Evolutionary conservation across 148 eudicot genomes (phyloP).

Genomic region (Diospyros lotus): DNA sequence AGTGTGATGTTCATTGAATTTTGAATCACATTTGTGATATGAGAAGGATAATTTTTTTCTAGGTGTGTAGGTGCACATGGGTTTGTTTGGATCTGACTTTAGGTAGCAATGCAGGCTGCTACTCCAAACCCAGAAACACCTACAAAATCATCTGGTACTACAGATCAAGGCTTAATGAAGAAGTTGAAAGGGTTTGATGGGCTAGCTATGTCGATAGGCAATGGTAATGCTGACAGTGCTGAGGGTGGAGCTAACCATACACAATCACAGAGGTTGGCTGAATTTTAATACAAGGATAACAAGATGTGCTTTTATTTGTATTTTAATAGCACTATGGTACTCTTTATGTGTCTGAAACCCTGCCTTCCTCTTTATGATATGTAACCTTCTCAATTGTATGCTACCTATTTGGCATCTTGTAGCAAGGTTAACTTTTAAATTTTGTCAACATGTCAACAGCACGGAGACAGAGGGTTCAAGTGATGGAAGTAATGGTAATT

Average conservation of each 20-base stretch:
- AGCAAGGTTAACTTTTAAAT: background rate
- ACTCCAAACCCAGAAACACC: conserved; percentile 67
- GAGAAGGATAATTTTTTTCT: background rate
- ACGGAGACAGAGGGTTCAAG: conserved; percentile 83
- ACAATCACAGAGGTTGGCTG: no score
- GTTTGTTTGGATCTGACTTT: conserved; percentile 3
- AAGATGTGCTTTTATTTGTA: background rate
- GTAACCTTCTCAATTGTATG: background rate
- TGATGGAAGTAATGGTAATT: conserved; percentile 79
- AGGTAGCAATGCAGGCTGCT: conserved; percentile 39
- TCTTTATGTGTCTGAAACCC: background rate
- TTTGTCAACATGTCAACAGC: conserved; percentile 36
- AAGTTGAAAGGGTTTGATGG: conserved; percentile 81
- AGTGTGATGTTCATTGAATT: background rate
- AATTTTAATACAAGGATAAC: background rate
- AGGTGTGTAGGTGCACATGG: background rate
- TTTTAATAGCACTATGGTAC: background rate
- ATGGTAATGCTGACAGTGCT: conserved; percentile 49
- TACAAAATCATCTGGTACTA: conserved; percentile 59
- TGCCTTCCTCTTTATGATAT: background rate
- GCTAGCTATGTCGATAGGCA: conserved; percentile 87
- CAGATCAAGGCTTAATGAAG: conserved; percentile 59
- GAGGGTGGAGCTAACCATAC: conserved; percentile 31
- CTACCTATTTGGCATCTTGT: background rate
- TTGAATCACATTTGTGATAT: background rate